Conservation (phyloP, 2,329 filamentous ascomycete species). For the Pseudopithomyces chartarum region DNA sequence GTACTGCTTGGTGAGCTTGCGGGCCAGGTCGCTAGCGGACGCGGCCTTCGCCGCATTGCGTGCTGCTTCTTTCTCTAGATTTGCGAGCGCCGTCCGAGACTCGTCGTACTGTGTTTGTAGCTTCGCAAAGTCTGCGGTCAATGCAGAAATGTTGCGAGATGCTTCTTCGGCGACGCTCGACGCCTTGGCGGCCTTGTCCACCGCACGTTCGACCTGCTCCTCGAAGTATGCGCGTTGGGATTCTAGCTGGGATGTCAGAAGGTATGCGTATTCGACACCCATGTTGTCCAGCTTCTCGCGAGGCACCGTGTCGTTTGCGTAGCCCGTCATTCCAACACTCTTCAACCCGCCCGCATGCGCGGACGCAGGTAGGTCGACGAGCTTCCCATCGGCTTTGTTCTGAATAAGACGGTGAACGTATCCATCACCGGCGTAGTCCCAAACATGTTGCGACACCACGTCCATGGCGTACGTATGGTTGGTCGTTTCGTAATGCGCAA, state of each 20-base stretch:
- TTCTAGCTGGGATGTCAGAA: conserved; percentile 90
- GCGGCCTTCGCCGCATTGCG: conserved; percentile 61
- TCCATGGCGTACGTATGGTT: conserved; percentile 92
- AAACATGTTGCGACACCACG: conserved; percentile 90
- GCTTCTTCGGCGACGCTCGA: conserved; percentile 69
- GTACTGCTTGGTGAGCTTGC: conserved; percentile 74
- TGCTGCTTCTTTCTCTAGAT: conserved; percentile 73
- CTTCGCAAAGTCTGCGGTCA: conserved; percentile 55
- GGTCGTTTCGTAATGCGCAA: conserved; percentile 89
- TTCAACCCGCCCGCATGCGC: conserved; percentile 24
- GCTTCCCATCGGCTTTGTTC: conserved; percentile 88
- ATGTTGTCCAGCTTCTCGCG: conserved; percentile 76
- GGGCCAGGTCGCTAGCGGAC: conserved; percentile 76
- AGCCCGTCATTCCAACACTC: conserved; percentile 48
- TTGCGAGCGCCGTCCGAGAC: conserved; percentile 62
- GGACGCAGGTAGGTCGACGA: conserved; percentile 80
- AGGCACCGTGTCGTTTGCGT: conserved; percentile 70
- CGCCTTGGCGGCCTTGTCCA: conserved; percentile 83
- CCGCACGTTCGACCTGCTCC: conserved; percentile 85
- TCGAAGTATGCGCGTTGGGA: conserved; percentile 94
- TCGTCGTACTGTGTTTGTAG: conserved; percentile 61
- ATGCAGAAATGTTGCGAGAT: conserved; percentile 53
- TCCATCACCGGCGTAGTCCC: conserved; percentile 95
- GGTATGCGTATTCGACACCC: conserved; percentile 90
- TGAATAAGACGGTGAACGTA: conserved; percentile 97